Evolutionary conservation across 768 basidiomycete species (phyloP), one percentile per base, ranked within the genome.

Genomic region (Mycena haematopus): DNA sequence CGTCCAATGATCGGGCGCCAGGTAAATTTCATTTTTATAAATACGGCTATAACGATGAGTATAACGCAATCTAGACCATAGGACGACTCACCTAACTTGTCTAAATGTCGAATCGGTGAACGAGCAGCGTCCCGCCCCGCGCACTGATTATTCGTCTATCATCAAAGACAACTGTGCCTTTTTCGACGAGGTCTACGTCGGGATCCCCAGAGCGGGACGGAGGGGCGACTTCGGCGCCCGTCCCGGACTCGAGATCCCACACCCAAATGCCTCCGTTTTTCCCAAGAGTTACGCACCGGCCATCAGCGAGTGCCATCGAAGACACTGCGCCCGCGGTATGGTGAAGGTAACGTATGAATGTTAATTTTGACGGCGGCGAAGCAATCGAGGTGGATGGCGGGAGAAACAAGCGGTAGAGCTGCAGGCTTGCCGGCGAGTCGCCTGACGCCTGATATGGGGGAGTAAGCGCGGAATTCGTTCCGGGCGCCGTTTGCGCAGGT

Each of bases 201-300:
- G 53, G n/a, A n/a, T n/a, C n/a, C n/a, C n/a, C n/a, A 50, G 67
- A 52, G 46, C 68, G 54, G 63, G 67, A 70, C 56, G 69, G 66
- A 49, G 74, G 70, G 46, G 78, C 74, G 53, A 80, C 77, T 69
- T 81, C 79, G 38, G 78, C 80, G 25, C 80, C 81, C 54, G 77
- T 82, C 53, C 75, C 81, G 56, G 79, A 82, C 72, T 94, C 92
- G 33, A 94, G 78, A 75, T 94, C 92, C 92, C 92, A 94, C 3
- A 92, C 89, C 90, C 91, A 92, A 45, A 94, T 82, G 68, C 84
- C 84, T 42, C 91, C 91, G 71, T 91, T 86, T 35, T 75, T 75
- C 10, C 89, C 86, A 21, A 93, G 75, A 69, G 90, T 89, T 29
- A 94, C 89, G 66, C 92, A 94, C 3, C 92, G 85, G 24, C 92